phyloP scores from a whole-genome alignment of 2,329 filamentous ascomycete species.

The Arthrobotrys conoides region DNA sequence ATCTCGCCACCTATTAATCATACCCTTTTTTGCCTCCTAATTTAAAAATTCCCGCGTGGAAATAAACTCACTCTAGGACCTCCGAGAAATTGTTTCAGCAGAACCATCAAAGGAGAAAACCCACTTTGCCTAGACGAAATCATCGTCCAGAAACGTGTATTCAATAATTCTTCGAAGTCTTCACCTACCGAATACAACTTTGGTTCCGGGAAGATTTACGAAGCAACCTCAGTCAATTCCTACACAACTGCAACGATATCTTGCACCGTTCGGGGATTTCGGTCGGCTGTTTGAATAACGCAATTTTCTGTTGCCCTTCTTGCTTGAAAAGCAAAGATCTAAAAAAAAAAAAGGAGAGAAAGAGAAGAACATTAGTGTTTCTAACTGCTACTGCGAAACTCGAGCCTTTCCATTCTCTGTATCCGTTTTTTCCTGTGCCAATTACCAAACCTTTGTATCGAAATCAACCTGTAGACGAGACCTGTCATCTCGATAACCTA shows the following conservation, averaged over 20 bases:
- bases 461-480: conserved; percentile 56
- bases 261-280: conserved; percentile 38
- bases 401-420: conserved; percentile 37
- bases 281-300: conserved; percentile 51
- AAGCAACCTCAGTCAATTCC: not conserved
- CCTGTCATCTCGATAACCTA: conserved; percentile 42
- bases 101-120: conserved; percentile 29
- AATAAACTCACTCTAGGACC: conserved; percentile 60
- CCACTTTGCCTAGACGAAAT: conserved; percentile 5
- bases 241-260: conserved; percentile 29
- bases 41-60: conserved; percentile 42
- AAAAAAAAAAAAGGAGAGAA: conserved; percentile 33
- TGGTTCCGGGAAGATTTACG: conserved; percentile 43
- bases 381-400: conserved; percentile 33
- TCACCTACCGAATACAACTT: conserved; percentile 56
- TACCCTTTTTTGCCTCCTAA: conserved; percentile 44
- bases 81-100: conserved; percentile 56
- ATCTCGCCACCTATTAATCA: conserved; percentile 54
- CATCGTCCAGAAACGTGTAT: conserved; percentile 19
- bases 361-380: conserved; percentile 49
- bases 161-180: conserved; percentile 35
- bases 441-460: conserved; percentile 27
- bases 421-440: conserved; percentile 16
- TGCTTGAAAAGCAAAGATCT: not conserved
- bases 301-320: conserved; percentile 46